Conservation (phyloP, 2,329 filamentous ascomycete species). For the Fusarium euwallaceae region DNA sequence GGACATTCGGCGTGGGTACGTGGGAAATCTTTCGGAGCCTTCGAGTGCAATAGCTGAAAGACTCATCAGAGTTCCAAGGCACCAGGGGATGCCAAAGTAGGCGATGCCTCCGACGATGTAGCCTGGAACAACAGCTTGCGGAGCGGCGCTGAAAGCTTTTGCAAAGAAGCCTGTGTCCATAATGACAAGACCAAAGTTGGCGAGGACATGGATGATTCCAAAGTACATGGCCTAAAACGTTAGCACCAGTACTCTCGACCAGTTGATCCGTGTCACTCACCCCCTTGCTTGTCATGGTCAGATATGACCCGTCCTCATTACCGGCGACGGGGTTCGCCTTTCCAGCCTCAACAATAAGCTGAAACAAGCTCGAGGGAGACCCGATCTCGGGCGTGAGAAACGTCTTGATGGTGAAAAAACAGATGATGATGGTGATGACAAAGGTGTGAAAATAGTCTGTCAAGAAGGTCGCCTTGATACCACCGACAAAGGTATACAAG, state of each 20-base stretch:
- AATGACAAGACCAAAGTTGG: constrained; percentile 66
- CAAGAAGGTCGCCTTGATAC: constrained; percentile 58
- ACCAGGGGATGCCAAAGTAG: constrained; percentile 68
- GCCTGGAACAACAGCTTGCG: constrained; percentile 62
- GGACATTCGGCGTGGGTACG: constrained; percentile 68
- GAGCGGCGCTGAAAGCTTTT: constrained; percentile 64
- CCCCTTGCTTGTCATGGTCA: constrained; percentile 69
- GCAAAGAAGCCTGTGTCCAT: constrained; percentile 68
- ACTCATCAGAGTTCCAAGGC: constrained; percentile 64
- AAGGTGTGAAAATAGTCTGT: constrained; percentile 69
- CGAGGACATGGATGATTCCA: constrained; percentile 61
- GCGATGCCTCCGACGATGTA: constrained; percentile 66
- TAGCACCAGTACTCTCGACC: background rate
- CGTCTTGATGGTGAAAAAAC: constrained; percentile 61
- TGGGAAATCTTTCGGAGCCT: constrained; percentile 63
- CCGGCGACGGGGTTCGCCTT: constrained; percentile 61
- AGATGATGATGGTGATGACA: constrained; percentile 65
- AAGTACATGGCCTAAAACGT: constrained; percentile 60
- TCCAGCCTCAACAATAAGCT: constrained; percentile 61
- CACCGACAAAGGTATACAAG: constrained; percentile 56
- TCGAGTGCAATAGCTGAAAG: constrained; percentile 63
- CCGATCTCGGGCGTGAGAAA: constrained; percentile 62
- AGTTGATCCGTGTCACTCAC: constrained; percentile 39
- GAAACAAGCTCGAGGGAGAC: constrained; percentile 62
- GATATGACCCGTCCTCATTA: constrained; percentile 63